Percentiles rank a stretch among this genome's conserved stretches.
phyloP scores from a whole-genome alignment of 225 moss, liverwort and hornwort species.

The Marchantia paleacea region DNA sequence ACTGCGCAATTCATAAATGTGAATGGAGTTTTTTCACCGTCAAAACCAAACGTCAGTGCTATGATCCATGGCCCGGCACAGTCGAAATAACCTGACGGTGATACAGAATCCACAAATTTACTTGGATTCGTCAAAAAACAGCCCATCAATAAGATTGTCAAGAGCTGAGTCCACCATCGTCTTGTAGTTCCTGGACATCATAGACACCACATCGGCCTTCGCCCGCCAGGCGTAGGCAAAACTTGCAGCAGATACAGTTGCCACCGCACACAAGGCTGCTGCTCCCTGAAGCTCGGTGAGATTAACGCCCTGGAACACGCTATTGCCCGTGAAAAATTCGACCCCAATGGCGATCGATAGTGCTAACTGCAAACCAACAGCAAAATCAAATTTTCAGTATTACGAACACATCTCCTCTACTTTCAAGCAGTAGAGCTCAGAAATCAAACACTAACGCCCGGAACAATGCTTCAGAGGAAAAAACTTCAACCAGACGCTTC shows the following conservation, averaged over 20 bases:
- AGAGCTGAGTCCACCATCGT: conserved; percentile 80
- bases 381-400: not conserved
- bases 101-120: not conserved
- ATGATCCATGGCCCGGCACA: not conserved
- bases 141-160: conserved; percentile 85
- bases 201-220: conserved; percentile 62
- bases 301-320: conserved; percentile 82
- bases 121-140: conserved; percentile 76
- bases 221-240: conserved; percentile 93
- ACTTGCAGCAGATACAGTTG: conserved; percentile 68
- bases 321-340: conserved; percentile 75
- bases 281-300: conserved; percentile 54
- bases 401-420: not conserved
- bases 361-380: conserved; percentile 46
- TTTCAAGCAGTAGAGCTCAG: too few species aligned
- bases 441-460: too few species aligned
- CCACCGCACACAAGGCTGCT: conserved; percentile 64
- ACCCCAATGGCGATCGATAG: conserved; percentile 81
- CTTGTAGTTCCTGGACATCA: conserved; percentile 75
- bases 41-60: not conserved
- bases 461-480: too few species aligned
- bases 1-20: too few species aligned
- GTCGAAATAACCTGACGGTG: not conserved
- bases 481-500: too few species aligned
- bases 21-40: not conserved